Evolutionary conservation across 768 basidiomycete species (phyloP).

Genomic region (Russula griseocarnosa): DNA sequence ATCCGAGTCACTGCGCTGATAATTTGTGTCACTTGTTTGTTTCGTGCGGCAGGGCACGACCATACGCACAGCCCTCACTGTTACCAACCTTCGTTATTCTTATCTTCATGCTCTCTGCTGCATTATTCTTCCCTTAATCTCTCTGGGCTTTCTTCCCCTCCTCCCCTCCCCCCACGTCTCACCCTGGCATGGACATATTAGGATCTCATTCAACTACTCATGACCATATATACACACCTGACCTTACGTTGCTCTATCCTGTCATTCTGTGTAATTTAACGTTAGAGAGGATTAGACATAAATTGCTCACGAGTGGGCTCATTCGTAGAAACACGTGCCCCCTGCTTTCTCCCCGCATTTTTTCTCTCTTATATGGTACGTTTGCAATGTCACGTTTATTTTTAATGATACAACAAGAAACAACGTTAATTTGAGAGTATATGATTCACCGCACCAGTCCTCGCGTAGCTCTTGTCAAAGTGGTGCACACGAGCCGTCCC

Average conservation of each 20-base stretch:
- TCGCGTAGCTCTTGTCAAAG: conserved; percentile 92
- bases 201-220: conserved; percentile 4
- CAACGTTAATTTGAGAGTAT: conserved; percentile 33
- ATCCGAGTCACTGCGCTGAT: neutral
- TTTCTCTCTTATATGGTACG: conserved; percentile 1
- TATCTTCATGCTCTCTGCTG: neutral
- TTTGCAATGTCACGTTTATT: neutral
- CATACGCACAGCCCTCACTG: neutral
- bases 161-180: neutral
- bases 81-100: neutral
- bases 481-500: conserved; percentile 90
- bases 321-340: neutral
- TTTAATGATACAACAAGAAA: no score
- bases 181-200: conserved; percentile 7
- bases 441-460: conserved; percentile 83
- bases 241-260: conserved; percentile 3
- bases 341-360: neutral
- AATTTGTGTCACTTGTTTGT: neutral
- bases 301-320: neutral
- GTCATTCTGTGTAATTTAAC: conserved; percentile 15
- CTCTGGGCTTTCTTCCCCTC: neutral
- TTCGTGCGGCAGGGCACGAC: neutral
- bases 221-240: conserved; percentile 5
- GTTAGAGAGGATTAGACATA: conserved; percentile 11
- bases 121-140: conserved; percentile 8